phyloP scores from a whole-genome alignment of 208 protist genomes.

The Trypanosoma theileri region DNA sequence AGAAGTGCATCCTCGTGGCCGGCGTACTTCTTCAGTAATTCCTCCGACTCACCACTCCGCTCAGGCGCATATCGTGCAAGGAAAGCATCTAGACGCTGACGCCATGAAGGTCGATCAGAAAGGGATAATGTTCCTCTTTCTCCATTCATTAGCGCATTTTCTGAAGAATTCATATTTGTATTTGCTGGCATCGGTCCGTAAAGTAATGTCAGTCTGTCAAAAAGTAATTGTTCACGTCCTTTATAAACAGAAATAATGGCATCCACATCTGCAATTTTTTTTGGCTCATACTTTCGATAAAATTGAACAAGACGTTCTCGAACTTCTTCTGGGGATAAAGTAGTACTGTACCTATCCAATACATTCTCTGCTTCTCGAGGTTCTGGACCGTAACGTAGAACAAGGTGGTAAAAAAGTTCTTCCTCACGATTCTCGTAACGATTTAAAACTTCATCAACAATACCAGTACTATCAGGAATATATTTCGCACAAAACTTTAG shows the following conservation, averaged over 20 bases:
- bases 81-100: slow-evolving; percentile 12
- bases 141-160: neutral
- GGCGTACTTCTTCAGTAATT: slow-evolving; percentile 11
- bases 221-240: slow-evolving; percentile 52
- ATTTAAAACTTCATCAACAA: slow-evolving; percentile 47
- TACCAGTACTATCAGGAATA: slow-evolving; percentile 52
- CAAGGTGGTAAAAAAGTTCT: slow-evolving; percentile 53
- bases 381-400: slow-evolving; percentile 73
- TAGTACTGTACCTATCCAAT: neutral
- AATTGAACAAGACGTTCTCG: slow-evolving; percentile 43
- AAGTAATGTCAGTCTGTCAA: slow-evolving; percentile 47
- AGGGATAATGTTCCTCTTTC: neutral
- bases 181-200: slow-evolving; percentile 56
- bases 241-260: slow-evolving; percentile 47
- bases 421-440: slow-evolving; percentile 60
- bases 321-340: slow-evolving; percentile 6
- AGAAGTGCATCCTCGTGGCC: slow-evolving; percentile 19
- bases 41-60: slow-evolving; percentile 1
- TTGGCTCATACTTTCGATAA: slow-evolving; percentile 53
- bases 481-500: slow-evolving; percentile 49
- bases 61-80: slow-evolving; percentile 12
- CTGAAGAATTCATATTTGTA: neutral
- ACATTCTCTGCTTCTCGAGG: slow-evolving; percentile 20
- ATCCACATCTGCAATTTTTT: slow-evolving; percentile 53
- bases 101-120: slow-evolving; percentile 6